Evolutionary conservation across 495 filamentous ascomycete genomes (phyloP).

Genomic region (Trichoderma parareesei): DNA sequence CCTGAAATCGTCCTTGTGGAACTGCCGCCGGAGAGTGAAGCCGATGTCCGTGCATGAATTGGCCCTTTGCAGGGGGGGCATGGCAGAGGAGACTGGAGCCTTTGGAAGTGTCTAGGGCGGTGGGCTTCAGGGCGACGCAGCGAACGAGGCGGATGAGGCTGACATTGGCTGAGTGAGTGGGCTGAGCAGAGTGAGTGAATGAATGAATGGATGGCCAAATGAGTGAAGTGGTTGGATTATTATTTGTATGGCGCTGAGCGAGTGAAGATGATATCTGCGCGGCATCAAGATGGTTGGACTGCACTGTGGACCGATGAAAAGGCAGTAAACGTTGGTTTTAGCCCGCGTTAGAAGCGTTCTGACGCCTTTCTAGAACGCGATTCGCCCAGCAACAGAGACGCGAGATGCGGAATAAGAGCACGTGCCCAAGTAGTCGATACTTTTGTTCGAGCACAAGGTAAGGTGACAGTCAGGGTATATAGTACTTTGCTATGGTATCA

Average conservation of each 20-base stretch:
- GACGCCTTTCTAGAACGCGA: constrained; percentile 6
- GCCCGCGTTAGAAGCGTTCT: not conserved
- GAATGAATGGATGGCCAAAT: too few species aligned
- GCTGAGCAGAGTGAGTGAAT: not conserved
- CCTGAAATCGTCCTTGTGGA: constrained; percentile 70
- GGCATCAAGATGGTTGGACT: not conserved
- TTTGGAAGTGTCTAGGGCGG: too few species aligned
- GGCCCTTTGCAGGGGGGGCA: constrained; percentile 33
- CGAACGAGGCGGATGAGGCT: not conserved
- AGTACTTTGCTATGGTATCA: too few species aligned
- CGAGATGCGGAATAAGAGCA: not conserved
- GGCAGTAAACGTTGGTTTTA: not conserved
- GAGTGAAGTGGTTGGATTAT: too few species aligned
- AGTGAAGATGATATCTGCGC: not conserved
- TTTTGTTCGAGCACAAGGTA: too few species aligned
- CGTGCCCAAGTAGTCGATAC: too few species aligned
- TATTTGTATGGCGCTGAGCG: not conserved
- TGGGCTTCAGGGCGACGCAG: not conserved
- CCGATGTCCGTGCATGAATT: constrained; percentile 61
- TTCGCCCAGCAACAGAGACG: not conserved
- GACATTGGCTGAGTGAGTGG: not conserved
- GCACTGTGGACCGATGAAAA: not conserved
- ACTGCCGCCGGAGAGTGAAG: constrained; percentile 75
- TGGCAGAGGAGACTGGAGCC: constrained; percentile 13
- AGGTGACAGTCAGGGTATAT: too few species aligned